Conservation (phyloP, 805 yeast genomes). For the Saccharomycodes ludwigii region DNA sequence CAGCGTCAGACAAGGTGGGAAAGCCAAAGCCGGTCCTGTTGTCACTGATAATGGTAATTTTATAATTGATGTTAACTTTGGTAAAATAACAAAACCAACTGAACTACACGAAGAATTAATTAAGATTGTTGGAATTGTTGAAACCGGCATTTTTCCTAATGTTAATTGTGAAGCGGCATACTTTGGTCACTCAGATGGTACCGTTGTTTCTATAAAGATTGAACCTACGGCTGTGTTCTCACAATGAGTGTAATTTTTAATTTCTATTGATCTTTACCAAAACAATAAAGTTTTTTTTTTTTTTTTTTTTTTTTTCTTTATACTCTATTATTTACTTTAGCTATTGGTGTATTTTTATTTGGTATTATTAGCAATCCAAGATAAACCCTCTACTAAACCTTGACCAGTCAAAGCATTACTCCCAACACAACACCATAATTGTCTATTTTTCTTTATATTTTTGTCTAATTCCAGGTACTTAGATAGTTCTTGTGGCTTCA, state of each 20-base stretch:
- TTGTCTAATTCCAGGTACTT: slow-evolving; percentile 53
- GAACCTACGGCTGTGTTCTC: too few relatives aligned
- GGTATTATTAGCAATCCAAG: slow-evolving; percentile 68
- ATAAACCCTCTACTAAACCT: slow-evolving; percentile 76
- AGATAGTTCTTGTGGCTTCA: slow-evolving; percentile 71
- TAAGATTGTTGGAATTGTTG: slow-evolving; percentile 83
- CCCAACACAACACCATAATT: slow-evolving; percentile 86
- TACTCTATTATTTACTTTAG: neutral
- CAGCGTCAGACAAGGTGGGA: slow-evolving; percentile 69
- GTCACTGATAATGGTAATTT: slow-evolving; percentile 94
- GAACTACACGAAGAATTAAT: slow-evolving; percentile 56
- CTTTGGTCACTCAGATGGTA: slow-evolving; percentile 79
- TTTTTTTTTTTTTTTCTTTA: slow-evolving; percentile 1
- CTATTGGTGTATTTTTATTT: slow-evolving; percentile 1
- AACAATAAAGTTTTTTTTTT: slow-evolving; percentile 1
- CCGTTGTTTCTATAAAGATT: slow-evolving; percentile 31
- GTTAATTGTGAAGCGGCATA: slow-evolving; percentile 60
- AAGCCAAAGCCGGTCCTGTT: slow-evolving; percentile 93
- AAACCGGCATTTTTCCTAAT: slow-evolving; percentile 77
- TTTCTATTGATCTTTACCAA: slow-evolving; percentile 2
- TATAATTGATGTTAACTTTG: slow-evolving; percentile 87
- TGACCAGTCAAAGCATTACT: slow-evolving; percentile 84
- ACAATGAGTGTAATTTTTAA: too few relatives aligned
- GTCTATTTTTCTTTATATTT: slow-evolving; percentile 40
- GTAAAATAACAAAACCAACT: slow-evolving; percentile 43